Evolutionary conservation across 106 monocot genomes (phyloP).

Genomic region (Vanilla planifolia): DNA sequence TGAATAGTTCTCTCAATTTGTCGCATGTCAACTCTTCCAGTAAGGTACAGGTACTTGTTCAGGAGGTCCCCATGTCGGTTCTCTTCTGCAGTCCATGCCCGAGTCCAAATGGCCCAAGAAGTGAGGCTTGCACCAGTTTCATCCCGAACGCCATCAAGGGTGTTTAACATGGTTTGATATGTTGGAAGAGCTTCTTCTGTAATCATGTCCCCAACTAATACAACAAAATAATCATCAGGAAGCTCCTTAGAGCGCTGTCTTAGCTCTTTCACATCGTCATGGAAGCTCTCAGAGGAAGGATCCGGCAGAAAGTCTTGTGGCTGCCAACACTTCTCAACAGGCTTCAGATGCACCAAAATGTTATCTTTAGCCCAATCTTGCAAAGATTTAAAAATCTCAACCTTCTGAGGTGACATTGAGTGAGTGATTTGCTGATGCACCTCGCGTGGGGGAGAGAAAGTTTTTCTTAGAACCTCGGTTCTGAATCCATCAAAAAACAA

Average conservation of each 20-base stretch:
- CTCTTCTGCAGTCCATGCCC: conserved; percentile 70
- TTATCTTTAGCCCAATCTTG: conserved; percentile 48
- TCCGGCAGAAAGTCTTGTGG: conserved; percentile 58
- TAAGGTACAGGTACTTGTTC: conserved; percentile 52
- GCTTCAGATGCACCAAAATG: conserved; percentile 42
- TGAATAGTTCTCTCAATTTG: conserved; percentile 63
- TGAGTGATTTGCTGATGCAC: conserved; percentile 59
- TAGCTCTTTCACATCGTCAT: conserved; percentile 42
- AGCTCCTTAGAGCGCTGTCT: conserved; percentile 45
- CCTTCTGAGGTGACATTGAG: conserved; percentile 51
- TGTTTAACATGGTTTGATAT: conserved; percentile 65
- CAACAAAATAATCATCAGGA: conserved; percentile 60
- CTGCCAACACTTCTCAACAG: conserved; percentile 66
- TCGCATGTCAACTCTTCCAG: conserved; percentile 61
- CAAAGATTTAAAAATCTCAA: conserved; percentile 48
- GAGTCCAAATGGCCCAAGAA: conserved; percentile 57
- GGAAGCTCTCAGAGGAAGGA: conserved; percentile 36
- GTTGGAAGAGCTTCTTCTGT: conserved; percentile 63
- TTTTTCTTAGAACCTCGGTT: conserved; percentile 31
- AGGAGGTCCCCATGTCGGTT: conserved; percentile 61
- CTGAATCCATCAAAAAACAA: conserved; percentile 10
- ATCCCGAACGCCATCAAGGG: conserved; percentile 50
- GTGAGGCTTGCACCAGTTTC: conserved; percentile 62
- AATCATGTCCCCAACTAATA: conserved; percentile 61
- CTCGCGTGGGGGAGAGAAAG: conserved; percentile 50